A percentile compares a stretch with the other conserved stretches of the same genome.
Evolutionary conservation across 495 filamentous ascomycete genomes (phyloP).

Genomic region (Penicillium argentinense): DNA sequence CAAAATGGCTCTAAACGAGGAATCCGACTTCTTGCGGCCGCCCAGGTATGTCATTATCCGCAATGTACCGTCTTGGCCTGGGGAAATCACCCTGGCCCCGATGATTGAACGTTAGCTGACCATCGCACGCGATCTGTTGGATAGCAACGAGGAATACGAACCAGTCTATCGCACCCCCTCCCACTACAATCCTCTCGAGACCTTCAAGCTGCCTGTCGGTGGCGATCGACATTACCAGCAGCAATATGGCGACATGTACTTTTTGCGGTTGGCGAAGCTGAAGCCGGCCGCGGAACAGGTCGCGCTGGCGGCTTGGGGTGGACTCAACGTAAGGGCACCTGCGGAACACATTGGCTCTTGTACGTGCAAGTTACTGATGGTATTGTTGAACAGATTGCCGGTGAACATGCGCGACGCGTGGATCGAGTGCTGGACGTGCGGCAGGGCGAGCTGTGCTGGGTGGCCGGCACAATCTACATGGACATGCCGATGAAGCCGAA

Average conservation of each 20-base stretch:
- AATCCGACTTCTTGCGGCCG: slow-evolving; percentile 37
- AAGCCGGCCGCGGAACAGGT: slow-evolving; percentile 78
- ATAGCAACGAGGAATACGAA: slow-evolving; percentile 43
- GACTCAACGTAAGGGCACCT: slow-evolving; percentile 52
- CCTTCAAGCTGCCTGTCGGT: slow-evolving; percentile 68
- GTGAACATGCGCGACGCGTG: slow-evolving; percentile 70
- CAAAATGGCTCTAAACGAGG: slow-evolving; percentile 30
- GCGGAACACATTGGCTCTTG: no score
- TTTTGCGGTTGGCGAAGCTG: slow-evolving; percentile 81
- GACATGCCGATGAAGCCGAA: slow-evolving; percentile 97
- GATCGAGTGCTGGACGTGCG: slow-evolving; percentile 92
- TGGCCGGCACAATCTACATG: slow-evolving; percentile 92
- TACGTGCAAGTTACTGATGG: no score
- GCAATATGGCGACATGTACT: slow-evolving; percentile 98
- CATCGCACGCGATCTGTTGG: not conserved
- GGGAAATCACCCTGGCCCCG: not conserved
- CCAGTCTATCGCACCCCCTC: slow-evolving; percentile 52
- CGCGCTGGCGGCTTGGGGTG: slow-evolving; percentile 74
- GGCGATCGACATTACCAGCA: slow-evolving; percentile 80
- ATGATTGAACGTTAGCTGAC: slow-evolving; percentile 18
- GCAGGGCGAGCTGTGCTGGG: slow-evolving; percentile 95
- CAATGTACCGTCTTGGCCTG: not conserved
- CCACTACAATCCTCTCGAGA: slow-evolving; percentile 70
- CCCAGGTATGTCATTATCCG: slow-evolving; percentile 30
- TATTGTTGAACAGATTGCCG: slow-evolving; percentile 57